phyloP scores from a whole-genome alignment of 1,284 basidiomycete species.

The Trametes pubescens region DNA sequence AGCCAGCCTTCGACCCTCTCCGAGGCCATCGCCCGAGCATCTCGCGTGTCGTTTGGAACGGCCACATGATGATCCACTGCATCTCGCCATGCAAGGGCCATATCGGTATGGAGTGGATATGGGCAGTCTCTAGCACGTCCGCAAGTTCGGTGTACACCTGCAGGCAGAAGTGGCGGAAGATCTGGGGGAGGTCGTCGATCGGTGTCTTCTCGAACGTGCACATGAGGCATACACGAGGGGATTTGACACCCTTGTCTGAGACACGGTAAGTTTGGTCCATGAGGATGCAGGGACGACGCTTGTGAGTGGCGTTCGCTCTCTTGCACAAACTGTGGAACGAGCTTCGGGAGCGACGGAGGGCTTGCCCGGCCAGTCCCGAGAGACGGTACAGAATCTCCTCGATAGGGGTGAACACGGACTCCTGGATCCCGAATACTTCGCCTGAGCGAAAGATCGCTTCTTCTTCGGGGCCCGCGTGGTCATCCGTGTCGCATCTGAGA shows the following conservation, averaged over 20 bases:
- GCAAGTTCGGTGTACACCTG: background rate
- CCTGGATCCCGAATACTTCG: background rate
- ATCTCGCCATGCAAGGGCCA: no score
- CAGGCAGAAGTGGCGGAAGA: background rate
- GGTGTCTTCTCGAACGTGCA: background rate
- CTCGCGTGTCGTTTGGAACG: no score
- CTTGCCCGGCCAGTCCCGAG: background rate
- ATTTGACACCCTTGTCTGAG: no score
- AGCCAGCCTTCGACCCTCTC: no score
- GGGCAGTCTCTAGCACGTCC: no score
- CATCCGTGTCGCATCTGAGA: no score
- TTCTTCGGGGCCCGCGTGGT: no score
- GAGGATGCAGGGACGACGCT: background rate
- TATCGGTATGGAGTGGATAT: no score
- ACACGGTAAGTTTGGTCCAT: no score
- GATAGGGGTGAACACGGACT: background rate
- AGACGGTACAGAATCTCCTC: background rate
- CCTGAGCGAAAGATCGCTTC: background rate
- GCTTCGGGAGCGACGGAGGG: background rate
- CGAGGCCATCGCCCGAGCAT: no score
- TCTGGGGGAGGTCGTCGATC: background rate
- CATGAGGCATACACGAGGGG: background rate
- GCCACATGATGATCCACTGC: no score
- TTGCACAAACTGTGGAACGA: background rate
- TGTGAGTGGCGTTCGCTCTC: background rate